phyloP scores from a whole-genome alignment of 225 moss, liverwort and hornwort genomes.

The Bryum argenteum region DNA sequence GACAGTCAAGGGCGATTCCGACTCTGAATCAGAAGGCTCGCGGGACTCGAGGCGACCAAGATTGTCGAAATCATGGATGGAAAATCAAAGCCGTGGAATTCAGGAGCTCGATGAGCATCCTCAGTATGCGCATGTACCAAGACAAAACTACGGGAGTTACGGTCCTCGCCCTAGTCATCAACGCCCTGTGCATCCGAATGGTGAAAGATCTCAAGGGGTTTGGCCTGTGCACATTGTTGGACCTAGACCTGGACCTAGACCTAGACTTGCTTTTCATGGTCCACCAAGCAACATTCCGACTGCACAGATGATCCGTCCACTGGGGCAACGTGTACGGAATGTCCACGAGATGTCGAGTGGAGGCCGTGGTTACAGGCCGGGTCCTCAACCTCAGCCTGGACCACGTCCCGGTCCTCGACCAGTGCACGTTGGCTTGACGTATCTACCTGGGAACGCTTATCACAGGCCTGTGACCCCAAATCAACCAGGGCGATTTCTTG shows the following conservation, averaged over 20 bases:
- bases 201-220: slow-evolving; percentile 3
- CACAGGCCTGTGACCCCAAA: slow-evolving; percentile 13
- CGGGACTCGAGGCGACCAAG: slow-evolving; percentile 24
- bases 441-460: slow-evolving; percentile 23
- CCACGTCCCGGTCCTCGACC: slow-evolving; percentile 30
- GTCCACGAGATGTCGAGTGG: slow-evolving; percentile 11
- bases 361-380: slow-evolving; percentile 3
- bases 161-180: background rate
- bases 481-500: background rate
- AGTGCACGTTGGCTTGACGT: background rate
- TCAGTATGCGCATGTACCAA: background rate
- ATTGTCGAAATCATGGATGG: slow-evolving; percentile 15
- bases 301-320: slow-evolving; percentile 13
- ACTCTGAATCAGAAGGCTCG: slow-evolving; percentile 33
- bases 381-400: slow-evolving; percentile 3
- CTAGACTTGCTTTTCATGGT: slow-evolving; percentile 12
- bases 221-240: slow-evolving; percentile 12
- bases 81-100: background rate
- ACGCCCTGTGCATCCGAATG: slow-evolving; percentile 17
- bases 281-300: slow-evolving; percentile 16
- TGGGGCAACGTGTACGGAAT: slow-evolving; percentile 13
- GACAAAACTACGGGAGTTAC: slow-evolving; percentile 7
- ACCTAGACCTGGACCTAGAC: background rate
- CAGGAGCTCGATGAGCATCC: slow-evolving; percentile 1
- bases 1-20: slow-evolving; percentile 19